phyloP scores from a whole-genome alignment of 164 flowering plant genomes.

The Brasenia schreberi region DNA sequence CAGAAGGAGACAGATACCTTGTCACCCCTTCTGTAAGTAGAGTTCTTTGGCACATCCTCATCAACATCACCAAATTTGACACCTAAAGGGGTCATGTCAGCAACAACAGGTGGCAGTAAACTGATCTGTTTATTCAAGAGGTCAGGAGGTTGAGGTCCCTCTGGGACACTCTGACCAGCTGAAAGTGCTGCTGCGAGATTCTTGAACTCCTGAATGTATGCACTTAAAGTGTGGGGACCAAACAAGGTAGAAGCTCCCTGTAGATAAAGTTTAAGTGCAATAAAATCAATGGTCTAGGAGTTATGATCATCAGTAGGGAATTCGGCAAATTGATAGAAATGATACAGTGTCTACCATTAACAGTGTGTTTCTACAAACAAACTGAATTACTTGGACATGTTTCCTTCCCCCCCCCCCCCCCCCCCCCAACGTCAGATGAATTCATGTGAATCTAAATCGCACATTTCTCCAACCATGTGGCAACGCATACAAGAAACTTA shows the following conservation, averaged over 20 bases:
- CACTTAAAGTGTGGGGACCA: slow-evolving; percentile 90
- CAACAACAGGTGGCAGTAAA: slow-evolving; percentile 69
- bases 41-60: slow-evolving; percentile 58
- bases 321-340: too few relatives aligned
- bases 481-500: too few relatives aligned
- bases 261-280: background rate
- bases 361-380: too few relatives aligned
- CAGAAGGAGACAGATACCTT: slow-evolving; percentile 58
- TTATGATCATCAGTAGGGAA: too few relatives aligned
- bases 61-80: slow-evolving; percentile 60
- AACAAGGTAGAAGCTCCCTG: slow-evolving; percentile 93
- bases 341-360: background rate
- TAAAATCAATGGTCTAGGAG: background rate
- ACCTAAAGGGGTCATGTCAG: slow-evolving; percentile 62
- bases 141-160: slow-evolving; percentile 85
- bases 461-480: too few relatives aligned
- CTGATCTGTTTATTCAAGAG: slow-evolving; percentile 71
- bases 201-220: slow-evolving; percentile 88
- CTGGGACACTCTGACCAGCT: slow-evolving; percentile 26
- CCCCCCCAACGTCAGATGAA: too few relatives aligned
- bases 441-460: too few relatives aligned
- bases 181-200: slow-evolving; percentile 68
- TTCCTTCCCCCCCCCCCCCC: too few relatives aligned
- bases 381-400: too few relatives aligned
- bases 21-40: slow-evolving; percentile 62